Base-by-base conservation (phyloP, 2,329 filamentous ascomycete species). In the Neodidymelliopsis sp. region DNA sequence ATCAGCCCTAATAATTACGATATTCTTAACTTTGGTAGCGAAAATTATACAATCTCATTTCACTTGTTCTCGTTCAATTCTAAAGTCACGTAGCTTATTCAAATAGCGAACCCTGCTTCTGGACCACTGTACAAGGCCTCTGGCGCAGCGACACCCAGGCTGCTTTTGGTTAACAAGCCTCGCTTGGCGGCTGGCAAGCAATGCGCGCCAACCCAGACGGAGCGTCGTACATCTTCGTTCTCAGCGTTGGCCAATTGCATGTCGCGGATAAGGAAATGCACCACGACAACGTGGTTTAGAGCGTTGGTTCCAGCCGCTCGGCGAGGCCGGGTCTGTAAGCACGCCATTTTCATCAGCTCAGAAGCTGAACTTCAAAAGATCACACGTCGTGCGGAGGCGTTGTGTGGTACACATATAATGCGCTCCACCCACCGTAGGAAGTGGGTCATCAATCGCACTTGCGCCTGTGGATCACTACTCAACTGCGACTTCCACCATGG, bases 171-270 rank as follows among this genome's bases (percentile, higher is more conserved):
- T 45, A 36, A 47, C 31, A 54, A 54, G 51, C 42, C 41, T 54
- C 51, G 51, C 51, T 54, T 47, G 46, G 51, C 45, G 28, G 35
- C 37, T 40, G 41, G 50, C 43, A 50, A 50, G 51, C 51, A 47
- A 36, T n/a, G 4, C n/a, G 13, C 45, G 36, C 51, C 40, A 50
- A 35, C 13, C 34, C 50, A 20, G 19, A 41, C 41, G 29, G 34
- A 45, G 40, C 41, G 16, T 30, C 23, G 33, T 16, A 24, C 18
- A 30, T 15, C 6, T 15, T 7, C 28, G 13, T 40, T 40, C 22
- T 40, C 37, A 12, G 11, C 13, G 13, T 19, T 23, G 2, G n/a
- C 45, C 50, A 54, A 54, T 54, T 4, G 41, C 4, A 24, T 15
- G 2, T 10, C 29, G 13, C 23, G 34, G 35, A 31, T 12, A 27